Conservation (phyloP, 1,139 yeast genomes). For the Nadsonia commutata region DNA sequence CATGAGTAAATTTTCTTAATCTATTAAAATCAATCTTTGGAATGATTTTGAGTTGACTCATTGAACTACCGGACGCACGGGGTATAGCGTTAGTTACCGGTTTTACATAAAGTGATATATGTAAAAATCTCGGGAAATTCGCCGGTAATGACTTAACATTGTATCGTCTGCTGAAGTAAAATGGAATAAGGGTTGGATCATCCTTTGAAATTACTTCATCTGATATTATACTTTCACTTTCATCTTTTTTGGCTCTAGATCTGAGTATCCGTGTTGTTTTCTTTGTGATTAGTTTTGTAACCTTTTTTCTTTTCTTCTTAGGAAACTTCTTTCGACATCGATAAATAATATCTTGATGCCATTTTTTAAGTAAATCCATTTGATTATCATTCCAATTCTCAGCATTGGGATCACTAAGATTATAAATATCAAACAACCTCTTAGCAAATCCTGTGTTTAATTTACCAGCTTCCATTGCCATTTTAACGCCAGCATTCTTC, state of each 20-base stretch:
- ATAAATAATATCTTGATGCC: neutral
- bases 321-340: neutral
- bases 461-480: neutral
- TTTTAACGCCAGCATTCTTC: neutral
- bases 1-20: neutral
- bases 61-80: too few species aligned
- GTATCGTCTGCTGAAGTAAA: neutral
- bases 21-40: neutral
- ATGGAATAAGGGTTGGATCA: neutral
- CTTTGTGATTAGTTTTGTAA: too few species aligned
- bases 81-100: neutral
- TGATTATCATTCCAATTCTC: neutral
- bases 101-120: neutral
- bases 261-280: too few species aligned
- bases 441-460: neutral
- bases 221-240: too few species aligned
- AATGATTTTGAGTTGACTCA: neutral
- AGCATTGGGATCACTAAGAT: neutral
- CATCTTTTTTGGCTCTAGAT: too few species aligned
- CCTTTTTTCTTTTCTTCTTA: too few species aligned
- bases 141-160: neutral
- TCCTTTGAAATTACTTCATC: too few species aligned
- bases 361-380: neutral
- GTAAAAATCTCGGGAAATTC: neutral
- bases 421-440: neutral